Evolutionary conservation across 768 basidiomycete genomes (phyloP).

Genomic region (Lepiota venenata): DNA sequence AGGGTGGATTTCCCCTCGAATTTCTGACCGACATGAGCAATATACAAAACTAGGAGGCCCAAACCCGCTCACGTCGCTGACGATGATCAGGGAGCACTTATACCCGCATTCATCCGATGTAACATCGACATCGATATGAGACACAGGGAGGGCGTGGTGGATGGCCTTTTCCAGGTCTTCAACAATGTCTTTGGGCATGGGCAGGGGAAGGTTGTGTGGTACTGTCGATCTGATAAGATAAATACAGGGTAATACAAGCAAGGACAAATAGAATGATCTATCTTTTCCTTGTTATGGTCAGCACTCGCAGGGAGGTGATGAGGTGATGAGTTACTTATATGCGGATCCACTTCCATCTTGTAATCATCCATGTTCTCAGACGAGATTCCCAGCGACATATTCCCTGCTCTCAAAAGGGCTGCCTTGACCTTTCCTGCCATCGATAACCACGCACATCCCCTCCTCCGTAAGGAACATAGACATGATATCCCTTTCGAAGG

Average conservation of each 20-base stretch:
- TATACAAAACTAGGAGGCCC: neutral
- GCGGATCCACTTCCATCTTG: neutral
- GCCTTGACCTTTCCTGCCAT: slow-evolving; percentile 49
- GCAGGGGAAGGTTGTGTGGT: neutral
- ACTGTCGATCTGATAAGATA: slow-evolving; percentile 21
- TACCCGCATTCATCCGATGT: slow-evolving; percentile 80
- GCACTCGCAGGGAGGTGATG: neutral
- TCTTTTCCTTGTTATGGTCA: neutral
- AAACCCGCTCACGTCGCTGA: slow-evolving; percentile 58
- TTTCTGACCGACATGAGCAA: slow-evolving; percentile 33
- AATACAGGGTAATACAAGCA: neutral
- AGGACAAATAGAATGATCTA: neutral
- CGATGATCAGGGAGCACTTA: slow-evolving; percentile 69
- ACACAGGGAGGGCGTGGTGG: slow-evolving; percentile 57
- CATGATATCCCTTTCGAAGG: slow-evolving; percentile 55
- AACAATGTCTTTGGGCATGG: slow-evolving; percentile 58
- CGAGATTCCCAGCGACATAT: slow-evolving; percentile 11
- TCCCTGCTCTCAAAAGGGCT: slow-evolving; percentile 23
- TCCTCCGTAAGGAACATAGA: slow-evolving; percentile 48
- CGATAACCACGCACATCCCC: slow-evolving; percentile 80
- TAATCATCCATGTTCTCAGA: slow-evolving; percentile 1
- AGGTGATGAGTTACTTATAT: neutral
- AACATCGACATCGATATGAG: slow-evolving; percentile 72
- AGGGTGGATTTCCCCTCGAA: slow-evolving; percentile 83
- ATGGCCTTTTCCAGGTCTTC: slow-evolving; percentile 58